Evolutionary conservation across 2,329 filamentous ascomycete genomes (phyloP).

Genomic region (Leptographium wingfieldii): DNA sequence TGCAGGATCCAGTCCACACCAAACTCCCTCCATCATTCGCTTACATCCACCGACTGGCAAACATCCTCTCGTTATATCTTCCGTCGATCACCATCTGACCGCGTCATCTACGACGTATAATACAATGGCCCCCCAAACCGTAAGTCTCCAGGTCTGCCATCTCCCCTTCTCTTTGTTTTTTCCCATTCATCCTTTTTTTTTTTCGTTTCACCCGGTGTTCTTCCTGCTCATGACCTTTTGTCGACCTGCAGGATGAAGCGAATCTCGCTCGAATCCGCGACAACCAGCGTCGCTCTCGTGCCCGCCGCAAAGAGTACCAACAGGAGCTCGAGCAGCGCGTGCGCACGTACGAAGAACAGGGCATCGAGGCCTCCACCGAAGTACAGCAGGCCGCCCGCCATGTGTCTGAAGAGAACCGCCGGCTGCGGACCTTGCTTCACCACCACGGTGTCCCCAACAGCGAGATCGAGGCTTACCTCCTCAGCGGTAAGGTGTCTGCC

Average conservation of each 20-base stretch:
- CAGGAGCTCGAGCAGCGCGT: slow-evolving; percentile 54
- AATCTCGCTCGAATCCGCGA: slow-evolving; percentile 51
- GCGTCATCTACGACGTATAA: not conserved
- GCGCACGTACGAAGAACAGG: slow-evolving; percentile 49
- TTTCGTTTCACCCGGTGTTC: not conserved
- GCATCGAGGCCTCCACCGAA: slow-evolving; percentile 56
- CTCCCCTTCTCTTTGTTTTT: not conserved
- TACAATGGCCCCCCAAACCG: not conserved
- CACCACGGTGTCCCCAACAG: slow-evolving; percentile 43
- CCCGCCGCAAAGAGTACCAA: slow-evolving; percentile 60
- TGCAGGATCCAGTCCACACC: not conserved
- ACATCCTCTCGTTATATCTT: not conserved
- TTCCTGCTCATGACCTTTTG: not conserved
- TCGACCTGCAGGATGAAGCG: slow-evolving; percentile 10
- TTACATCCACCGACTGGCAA: not conserved
- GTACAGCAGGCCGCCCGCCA: slow-evolving; percentile 57
- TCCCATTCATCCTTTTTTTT: not conserved
- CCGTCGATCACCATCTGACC: not conserved
- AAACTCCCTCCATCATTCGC: not conserved
- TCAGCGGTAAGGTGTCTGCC: not conserved
- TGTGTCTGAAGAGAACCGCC: slow-evolving; percentile 58
- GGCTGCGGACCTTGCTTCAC: slow-evolving; percentile 46
- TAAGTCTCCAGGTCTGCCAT: not conserved
- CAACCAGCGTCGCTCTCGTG: slow-evolving; percentile 66
- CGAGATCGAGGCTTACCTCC: slow-evolving; percentile 34